Evolutionary conservation across 2,329 filamentous ascomycete species (phyloP).

Genomic region (Tolypocladium tundrense): DNA sequence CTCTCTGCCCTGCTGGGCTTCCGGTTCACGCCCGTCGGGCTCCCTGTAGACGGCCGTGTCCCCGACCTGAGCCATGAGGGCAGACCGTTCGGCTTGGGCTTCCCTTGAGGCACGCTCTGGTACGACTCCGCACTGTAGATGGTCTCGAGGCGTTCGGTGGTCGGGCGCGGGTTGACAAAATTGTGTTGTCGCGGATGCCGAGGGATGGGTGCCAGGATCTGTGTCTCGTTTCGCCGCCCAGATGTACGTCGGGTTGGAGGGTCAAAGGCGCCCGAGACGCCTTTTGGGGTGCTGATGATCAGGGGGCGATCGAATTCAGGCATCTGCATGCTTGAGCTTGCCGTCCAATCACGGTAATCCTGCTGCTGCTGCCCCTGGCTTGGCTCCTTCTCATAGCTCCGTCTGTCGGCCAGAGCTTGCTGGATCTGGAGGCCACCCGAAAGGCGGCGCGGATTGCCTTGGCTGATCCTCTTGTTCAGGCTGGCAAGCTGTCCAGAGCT

Average conservation of each 20-base stretch:
- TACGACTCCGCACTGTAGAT: constrained; percentile 33
- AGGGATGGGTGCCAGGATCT: constrained; percentile 43
- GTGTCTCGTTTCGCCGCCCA: constrained; percentile 27
- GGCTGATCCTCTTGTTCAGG: constrained; percentile 25
- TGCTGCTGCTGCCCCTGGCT: background rate
- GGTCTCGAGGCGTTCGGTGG: constrained; percentile 44
- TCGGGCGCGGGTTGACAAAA: constrained; percentile 26
- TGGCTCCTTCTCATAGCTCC: background rate
- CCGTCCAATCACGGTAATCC: background rate
- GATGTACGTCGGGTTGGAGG: constrained; percentile 24
- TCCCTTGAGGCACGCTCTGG: constrained; percentile 7
- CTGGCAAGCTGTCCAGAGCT: constrained; percentile 28
- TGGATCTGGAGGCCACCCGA: constrained; percentile 28
- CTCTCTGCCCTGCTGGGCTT: constrained; percentile 46
- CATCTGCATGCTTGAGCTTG: constrained; percentile 5
- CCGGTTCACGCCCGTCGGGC: constrained; percentile 32
- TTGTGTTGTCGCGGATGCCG: constrained; percentile 34
- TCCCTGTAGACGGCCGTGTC: constrained; percentile 22
- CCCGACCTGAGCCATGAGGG: constrained; percentile 26
- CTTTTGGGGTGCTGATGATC: constrained; percentile 50
- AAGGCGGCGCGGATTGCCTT: constrained; percentile 27
- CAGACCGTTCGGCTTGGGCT: constrained; percentile 10
- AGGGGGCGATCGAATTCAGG: constrained; percentile 38
- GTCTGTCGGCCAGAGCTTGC: background rate
- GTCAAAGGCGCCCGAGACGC: constrained; percentile 44